Evolutionary conservation across 1,284 basidiomycete genomes (phyloP), one percentile per base, ranked within the genome.

Genomic region (Ceratobasidium sp.): DNA sequence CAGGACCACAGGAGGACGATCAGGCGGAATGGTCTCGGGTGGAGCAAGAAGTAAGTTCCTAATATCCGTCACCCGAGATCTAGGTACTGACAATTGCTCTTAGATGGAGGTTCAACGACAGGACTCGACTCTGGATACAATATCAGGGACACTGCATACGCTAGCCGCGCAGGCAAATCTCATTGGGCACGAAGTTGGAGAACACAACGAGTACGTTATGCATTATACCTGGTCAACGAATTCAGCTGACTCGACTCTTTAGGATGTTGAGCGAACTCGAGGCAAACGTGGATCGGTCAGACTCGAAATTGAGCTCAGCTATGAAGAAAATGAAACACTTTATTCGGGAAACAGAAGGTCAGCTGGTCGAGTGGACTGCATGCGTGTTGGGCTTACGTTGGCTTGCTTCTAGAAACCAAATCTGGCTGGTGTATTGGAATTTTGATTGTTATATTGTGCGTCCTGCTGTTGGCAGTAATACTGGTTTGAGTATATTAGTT

Each of bases 251-350:
- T 43, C 7, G 45, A 56, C 62, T 47, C 57, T 57, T 20, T 49
- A 95, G 93, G 74, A 87, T 97, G 85, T 82, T 97, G 0, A 89
- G 86, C 38, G 93, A 94, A 75, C 80, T 97, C 0, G 91, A 92
- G 71, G 82, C 77, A 10, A 84, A 86, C 34, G 92, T 95, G 1
- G 93, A 94, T 75, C 78, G 76, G 13, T 89, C 93, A 4, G 88
- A 92, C 72, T 83, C 82, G 25, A 90, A 90, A 73, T 81, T 96
- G 2, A 81, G 78, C 34, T 83, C 80, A 57, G 92, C 92, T 5
- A 89, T 91, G 84, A 83, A 79, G 43, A 84, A 83, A 71, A 86
- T 97, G 86, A 84, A 87, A 71, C 87, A 87, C 70, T 94, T 96
- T 77, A 83, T 95, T 49, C 84, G 89, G 35, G 85, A 94, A 60